A percentile compares a stretch with the other conserved stretches of the same genome.
These are phyloP conservation scores for Echinosphaeria canescens DNA, from an alignment of 2,329 filamentous ascomycete species.

Conservation along the genomic window DNA sequence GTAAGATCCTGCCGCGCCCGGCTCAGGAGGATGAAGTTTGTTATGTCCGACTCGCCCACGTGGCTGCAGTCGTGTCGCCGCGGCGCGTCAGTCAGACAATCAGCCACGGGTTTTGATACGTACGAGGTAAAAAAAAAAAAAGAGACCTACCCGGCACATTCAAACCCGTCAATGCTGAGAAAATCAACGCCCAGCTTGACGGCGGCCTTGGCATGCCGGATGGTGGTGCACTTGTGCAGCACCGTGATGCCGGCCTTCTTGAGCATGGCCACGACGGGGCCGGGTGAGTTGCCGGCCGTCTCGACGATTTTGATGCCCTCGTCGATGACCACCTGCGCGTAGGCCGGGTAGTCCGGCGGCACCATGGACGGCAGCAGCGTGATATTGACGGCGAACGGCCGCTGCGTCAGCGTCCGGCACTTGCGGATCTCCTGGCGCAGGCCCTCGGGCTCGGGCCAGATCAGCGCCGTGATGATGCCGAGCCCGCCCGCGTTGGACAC, in stretches of 20 bases:
- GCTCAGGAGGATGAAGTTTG: conserved; percentile 74
- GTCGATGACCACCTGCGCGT: conserved; percentile 81
- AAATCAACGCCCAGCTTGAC: conserved; percentile 94
- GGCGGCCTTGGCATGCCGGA: conserved; percentile 78
- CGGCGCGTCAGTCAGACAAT: no score
- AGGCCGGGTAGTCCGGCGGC: conserved; percentile 80
- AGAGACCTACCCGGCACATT: conserved; percentile 51
- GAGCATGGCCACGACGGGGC: conserved; percentile 72
- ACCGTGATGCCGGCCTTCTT: conserved; percentile 63
- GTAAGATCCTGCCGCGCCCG: conserved; percentile 65
- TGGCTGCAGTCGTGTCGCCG: no score
- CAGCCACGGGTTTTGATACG: no score
- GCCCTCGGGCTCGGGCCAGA: conserved; percentile 79
- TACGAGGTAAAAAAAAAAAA: neutral
- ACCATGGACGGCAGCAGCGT: conserved; percentile 80
- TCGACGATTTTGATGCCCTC: conserved; percentile 85
- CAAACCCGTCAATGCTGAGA: conserved; percentile 90
- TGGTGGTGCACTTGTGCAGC: conserved; percentile 95
- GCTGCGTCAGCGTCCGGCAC: conserved; percentile 58
- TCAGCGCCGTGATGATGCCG: conserved; percentile 70
- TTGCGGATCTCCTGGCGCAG: conserved; percentile 83
- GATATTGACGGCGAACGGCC: conserved; percentile 84
- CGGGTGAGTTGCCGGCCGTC: conserved; percentile 36
- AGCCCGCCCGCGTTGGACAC: conserved; percentile 68
- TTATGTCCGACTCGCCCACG: conserved; percentile 73